These are phyloP conservation scores for Phialophora macrospora DNA, from an alignment of 2,329 filamentous ascomycete genomes.

Conservation along the genomic window DNA sequence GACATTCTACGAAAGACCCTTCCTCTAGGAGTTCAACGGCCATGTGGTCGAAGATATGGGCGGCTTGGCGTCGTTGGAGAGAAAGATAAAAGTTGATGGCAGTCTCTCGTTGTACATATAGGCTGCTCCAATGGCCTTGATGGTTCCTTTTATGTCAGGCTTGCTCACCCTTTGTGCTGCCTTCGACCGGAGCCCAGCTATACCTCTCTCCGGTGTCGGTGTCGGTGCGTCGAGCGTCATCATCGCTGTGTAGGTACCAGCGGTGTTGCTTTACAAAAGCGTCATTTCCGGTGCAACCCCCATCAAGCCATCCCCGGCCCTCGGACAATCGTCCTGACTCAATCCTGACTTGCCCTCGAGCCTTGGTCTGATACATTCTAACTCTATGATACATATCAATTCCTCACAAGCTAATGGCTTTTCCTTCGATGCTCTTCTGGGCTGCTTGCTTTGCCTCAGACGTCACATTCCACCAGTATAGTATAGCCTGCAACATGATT, in stretches of 20 bases:
- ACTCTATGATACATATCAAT: background rate
- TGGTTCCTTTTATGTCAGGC: background rate
- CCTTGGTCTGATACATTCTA: background rate
- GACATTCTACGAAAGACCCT: background rate
- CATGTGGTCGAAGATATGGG: conserved; percentile 1
- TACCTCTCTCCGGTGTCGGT: background rate
- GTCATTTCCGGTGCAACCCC: background rate
- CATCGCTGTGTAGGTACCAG: background rate
- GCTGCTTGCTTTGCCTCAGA: background rate
- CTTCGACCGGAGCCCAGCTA: background rate
- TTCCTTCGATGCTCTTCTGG: background rate
- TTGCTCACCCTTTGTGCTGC: background rate
- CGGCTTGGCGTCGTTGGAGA: background rate
- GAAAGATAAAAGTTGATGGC: background rate
- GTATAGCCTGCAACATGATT: background rate
- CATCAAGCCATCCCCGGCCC: background rate
- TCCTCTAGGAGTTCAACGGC: background rate
- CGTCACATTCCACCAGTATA: background rate
- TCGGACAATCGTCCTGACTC: background rate
- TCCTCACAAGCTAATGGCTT: background rate
- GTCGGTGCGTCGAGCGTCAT: background rate
- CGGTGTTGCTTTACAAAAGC: background rate
- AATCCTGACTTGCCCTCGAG: background rate
- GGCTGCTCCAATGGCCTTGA: background rate
- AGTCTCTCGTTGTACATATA: conserved; percentile 3